A percentile compares a stretch with the other conserved stretches of the same genome.
These are phyloP conservation scores for Aspergillus ruber DNA, from an alignment of 2,329 filamentous ascomycete species.

Conservation along the genomic window DNA sequence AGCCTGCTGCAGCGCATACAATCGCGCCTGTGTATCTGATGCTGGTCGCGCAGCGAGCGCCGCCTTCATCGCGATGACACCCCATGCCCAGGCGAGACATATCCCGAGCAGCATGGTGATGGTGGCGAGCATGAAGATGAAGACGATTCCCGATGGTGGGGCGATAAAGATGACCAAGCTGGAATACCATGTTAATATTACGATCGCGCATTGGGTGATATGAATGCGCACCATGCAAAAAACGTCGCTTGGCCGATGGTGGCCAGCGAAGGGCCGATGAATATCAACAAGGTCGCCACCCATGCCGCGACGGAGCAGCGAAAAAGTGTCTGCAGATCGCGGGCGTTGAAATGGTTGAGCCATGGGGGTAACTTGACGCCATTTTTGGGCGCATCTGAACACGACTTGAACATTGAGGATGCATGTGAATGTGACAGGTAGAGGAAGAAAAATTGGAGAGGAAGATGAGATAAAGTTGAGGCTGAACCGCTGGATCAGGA, in stretches of 20 bases:
- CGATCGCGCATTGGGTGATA: not conserved
- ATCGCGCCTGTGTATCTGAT: slow-evolving; percentile 29
- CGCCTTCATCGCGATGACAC: slow-evolving; percentile 45
- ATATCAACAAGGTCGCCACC: slow-evolving; percentile 42
- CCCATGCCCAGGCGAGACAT: slow-evolving; percentile 46
- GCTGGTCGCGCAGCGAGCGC: slow-evolving; percentile 39
- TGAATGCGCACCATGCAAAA: slow-evolving; percentile 28
- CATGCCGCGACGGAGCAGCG: slow-evolving; percentile 45
- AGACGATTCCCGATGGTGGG: slow-evolving; percentile 42
- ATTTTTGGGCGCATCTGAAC: not conserved
- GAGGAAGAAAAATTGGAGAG: slow-evolving; percentile 3
- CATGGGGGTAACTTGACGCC: slow-evolving; percentile 19
- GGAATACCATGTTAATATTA: not conserved
- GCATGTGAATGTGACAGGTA: not conserved
- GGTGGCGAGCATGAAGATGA: slow-evolving; percentile 40
- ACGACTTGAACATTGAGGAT: not conserved
- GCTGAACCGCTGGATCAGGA: slow-evolving; percentile 18
- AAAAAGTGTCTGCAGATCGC: slow-evolving; percentile 43
- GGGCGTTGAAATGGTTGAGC: slow-evolving; percentile 42
- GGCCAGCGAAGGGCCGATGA: slow-evolving; percentile 39
- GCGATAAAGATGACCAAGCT: slow-evolving; percentile 40
- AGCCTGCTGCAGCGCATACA: slow-evolving; percentile 29
- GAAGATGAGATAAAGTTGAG: slow-evolving; percentile 14
- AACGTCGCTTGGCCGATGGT: slow-evolving; percentile 42
- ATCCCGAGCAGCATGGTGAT: slow-evolving; percentile 43